Percentiles rank a stretch among this genome's conserved stretches.
These are phyloP conservation scores for Schizopora paradoxa DNA, from an alignment of 1,284 basidiomycete species.

Conservation along the genomic window DNA sequence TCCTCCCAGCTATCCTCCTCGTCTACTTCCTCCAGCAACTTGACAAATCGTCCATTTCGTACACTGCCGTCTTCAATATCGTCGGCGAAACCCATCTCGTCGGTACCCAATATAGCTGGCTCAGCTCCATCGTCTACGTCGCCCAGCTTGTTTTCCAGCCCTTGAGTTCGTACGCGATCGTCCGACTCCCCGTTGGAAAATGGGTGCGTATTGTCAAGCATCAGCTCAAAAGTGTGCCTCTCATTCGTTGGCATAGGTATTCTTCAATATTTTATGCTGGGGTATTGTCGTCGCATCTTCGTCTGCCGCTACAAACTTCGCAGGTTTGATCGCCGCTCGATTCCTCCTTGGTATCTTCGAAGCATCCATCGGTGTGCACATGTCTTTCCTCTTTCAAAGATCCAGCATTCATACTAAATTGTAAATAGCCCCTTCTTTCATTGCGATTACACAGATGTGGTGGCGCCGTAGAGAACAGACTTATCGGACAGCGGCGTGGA, in stretches of 20 bases:
- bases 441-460: constrained; percentile 43
- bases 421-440: constrained; percentile 40
- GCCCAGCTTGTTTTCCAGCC: constrained; percentile 43
- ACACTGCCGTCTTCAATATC: constrained; percentile 39
- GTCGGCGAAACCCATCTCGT: constrained; percentile 35
- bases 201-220: constrained; percentile 25
- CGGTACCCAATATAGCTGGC: constrained; percentile 42
- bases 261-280: constrained; percentile 39
- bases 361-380: neutral
- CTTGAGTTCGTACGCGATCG: constrained; percentile 38
- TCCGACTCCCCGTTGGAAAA: constrained; percentile 38
- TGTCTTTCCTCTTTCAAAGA: neutral
- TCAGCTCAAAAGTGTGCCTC: constrained; percentile 1
- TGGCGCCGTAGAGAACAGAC: constrained; percentile 42
- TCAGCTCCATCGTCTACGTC: constrained; percentile 41
- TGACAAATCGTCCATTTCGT: constrained; percentile 37
- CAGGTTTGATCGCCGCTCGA: constrained; percentile 1
- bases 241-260: constrained; percentile 29
- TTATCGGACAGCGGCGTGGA: constrained; percentile 38
- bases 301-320: constrained; percentile 3
- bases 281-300: constrained; percentile 27
- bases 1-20: constrained; percentile 37
- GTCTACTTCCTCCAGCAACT: constrained; percentile 39
- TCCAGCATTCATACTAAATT: neutral
- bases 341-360: constrained; percentile 4